Evolutionary conservation across 2,329 filamentous ascomycete species (phyloP), one percentile per base, ranked within the genome.

Genomic region (Cladosporium sp.): DNA sequence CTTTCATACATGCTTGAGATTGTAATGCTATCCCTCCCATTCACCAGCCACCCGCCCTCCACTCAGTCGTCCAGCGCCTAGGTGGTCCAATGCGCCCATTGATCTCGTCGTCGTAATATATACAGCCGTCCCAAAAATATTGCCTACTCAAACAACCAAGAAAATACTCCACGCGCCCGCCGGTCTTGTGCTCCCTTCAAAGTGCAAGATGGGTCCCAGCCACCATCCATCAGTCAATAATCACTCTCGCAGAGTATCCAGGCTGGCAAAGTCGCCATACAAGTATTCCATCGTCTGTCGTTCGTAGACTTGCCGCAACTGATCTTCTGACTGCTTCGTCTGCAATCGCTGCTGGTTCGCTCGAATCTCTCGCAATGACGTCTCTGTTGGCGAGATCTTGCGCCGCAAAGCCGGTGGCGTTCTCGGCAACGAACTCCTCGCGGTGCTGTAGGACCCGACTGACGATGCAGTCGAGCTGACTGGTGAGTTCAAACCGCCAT

Each of bases 231-330:
- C 37, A 36, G 17, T 39, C 28, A 34, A 5, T 9, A 30, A 9
- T 34, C 30, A 59, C 49, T 50, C 56, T n/a, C n/a, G 45, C 25
- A 59, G 15, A 9, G 19, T 28, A 45, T 52, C 47, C 49, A 59
- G 42, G 11, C 58, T 39, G 6, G 42, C 58, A 40, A 45, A 52
- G 12, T 50, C 42, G 34, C 58, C 42, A 19, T 50, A 34, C 40
- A 59, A 34, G 20, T 59, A 59, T 39, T 54, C 58, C 58, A 54
- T 59, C 40, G 58, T 55, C 50, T 59, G 50, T 14, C 50, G 45
- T 51, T 59, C 58, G 19, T 59, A 59, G 4, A 59, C 19, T 3
- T 36, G 28, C 11, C 51, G 38, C 40, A 59, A n/a, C 22, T 54
- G 38, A 5, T 59, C 58, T 40, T 59, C 58, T 11, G 47, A 51